Percentiles rank a stretch among this genome's conserved stretches.
These are phyloP conservation scores for Glarea lozoyensis DNA, from an alignment of 495 filamentous ascomycete species.

Conservation along the genomic window DNA sequence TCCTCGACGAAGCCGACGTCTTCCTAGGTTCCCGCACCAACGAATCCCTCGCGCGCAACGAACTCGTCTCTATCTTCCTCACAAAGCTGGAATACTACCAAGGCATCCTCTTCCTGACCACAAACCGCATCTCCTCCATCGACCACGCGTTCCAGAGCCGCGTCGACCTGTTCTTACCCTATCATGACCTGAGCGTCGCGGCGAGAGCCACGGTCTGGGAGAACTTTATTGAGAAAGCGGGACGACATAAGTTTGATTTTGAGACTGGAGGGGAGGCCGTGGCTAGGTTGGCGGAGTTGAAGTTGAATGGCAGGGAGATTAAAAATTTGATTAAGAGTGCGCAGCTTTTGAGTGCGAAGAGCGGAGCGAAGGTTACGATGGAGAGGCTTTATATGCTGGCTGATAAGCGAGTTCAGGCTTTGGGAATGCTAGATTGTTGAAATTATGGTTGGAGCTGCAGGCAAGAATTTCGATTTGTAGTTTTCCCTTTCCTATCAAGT, in stretches of 20 bases:
- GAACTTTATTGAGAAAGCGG: constrained; percentile 20
- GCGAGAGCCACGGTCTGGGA: constrained; percentile 18
- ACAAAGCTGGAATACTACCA: constrained; percentile 48
- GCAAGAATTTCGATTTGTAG: no score
- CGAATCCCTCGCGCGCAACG: constrained; percentile 41
- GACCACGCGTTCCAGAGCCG: constrained; percentile 23
- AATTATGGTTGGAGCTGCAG: no score
- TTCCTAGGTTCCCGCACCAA: constrained; percentile 38
- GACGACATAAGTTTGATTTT: constrained; percentile 7
- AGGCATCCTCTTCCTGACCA: constrained; percentile 43
- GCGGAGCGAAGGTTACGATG: no score
- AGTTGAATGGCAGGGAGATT: constrained; percentile 26
- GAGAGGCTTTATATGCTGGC: no score
- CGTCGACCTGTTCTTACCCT: constrained; percentile 20
- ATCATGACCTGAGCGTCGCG: constrained; percentile 8
- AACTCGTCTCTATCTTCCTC: constrained; percentile 41
- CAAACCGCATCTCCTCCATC: constrained; percentile 28
- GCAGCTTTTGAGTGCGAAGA: no score
- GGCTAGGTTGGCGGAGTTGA: constrained; percentile 15
- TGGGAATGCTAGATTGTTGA: no score
- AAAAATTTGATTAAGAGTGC: constrained; percentile 27
- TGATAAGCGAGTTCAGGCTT: no score
- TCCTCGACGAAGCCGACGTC: constrained; percentile 44
- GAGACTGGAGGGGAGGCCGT: constrained; percentile 6
- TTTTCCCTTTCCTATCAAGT: no score